Evolutionary conservation across 2,329 filamentous ascomycete genomes (phyloP).

Genomic region (Chaetothyriales sp.): DNA sequence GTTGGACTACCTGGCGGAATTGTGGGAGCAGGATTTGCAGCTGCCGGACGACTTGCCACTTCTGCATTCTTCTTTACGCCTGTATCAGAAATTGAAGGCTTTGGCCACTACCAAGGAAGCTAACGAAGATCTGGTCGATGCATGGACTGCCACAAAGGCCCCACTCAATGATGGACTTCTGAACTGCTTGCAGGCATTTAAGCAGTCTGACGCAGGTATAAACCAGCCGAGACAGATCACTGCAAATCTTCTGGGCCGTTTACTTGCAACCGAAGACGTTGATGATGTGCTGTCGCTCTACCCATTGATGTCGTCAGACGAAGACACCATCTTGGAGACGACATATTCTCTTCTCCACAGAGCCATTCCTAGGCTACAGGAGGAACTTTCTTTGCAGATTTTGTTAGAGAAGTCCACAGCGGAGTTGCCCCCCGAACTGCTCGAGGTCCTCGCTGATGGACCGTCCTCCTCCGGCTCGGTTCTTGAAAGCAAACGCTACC

Average conservation of each 20-base stretch:
- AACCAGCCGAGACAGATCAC: conserved; percentile 52
- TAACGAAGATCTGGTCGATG: conserved; percentile 76
- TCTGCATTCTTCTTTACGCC: conserved; percentile 56
- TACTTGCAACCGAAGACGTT: conserved; percentile 34
- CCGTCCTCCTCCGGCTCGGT: conserved; percentile 48
- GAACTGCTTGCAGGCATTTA: conserved; percentile 42
- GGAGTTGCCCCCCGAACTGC: conserved; percentile 64
- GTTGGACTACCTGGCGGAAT: conserved; percentile 41
- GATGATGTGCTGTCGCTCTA: conserved; percentile 54
- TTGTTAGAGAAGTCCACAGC: conserved; percentile 41
- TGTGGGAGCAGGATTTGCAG: conserved; percentile 39
- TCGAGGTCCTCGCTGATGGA: conserved; percentile 65
- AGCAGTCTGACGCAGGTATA: conserved; percentile 31
- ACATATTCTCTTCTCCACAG: conserved; percentile 68
- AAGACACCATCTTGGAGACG: conserved; percentile 58
- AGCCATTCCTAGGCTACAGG: conserved; percentile 62
- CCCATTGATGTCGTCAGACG: conserved; percentile 59
- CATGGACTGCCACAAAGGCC: conserved; percentile 46
- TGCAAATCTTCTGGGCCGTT: conserved; percentile 56
- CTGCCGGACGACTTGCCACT: conserved; percentile 43
- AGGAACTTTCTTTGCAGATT: conserved; percentile 65
- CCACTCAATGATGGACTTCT: conserved; percentile 40
- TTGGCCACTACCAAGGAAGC: conserved; percentile 32
- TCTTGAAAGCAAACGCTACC: conserved; percentile 60
- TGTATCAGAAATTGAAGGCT: conserved; percentile 48